A percentile compares a stretch with the other conserved stretches of the same genome.
phyloP scores from a whole-genome alignment of 306 rosid species.

The Cyamopsis tetragonoloba region DNA sequence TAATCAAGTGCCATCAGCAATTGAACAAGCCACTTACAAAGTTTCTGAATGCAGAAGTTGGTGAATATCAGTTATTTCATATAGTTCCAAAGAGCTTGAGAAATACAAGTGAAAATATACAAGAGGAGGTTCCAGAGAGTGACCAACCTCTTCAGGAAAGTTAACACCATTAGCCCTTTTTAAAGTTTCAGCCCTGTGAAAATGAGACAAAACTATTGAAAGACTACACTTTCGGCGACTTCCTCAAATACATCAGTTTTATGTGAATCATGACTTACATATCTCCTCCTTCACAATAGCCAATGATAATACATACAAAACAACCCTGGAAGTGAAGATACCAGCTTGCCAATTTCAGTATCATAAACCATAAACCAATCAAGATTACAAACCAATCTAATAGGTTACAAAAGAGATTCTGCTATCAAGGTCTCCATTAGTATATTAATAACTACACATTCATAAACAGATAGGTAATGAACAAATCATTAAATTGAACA shows the following conservation, averaged over 20 bases:
- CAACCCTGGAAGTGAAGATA: constrained; percentile 72
- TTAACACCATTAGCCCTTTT: constrained; percentile 66
- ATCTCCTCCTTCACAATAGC: constrained; percentile 97
- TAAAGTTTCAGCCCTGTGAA: constrained; percentile 74
- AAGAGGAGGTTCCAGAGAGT: constrained; percentile 3
- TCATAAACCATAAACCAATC: constrained; percentile 22
- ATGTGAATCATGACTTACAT: constrained; percentile 55
- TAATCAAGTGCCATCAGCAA: constrained; percentile 96
- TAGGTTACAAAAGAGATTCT: neutral
- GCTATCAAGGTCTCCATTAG: neutral
- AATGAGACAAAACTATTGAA: constrained; percentile 12
- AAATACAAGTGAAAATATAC: constrained; percentile 9
- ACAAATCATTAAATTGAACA: neutral
- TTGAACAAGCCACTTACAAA: constrained; percentile 97
- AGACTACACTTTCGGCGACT: constrained; percentile 2
- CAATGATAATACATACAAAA: constrained; percentile 88
- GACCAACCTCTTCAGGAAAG: constrained; percentile 84
- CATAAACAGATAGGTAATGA: neutral
- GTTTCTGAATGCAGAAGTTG: constrained; percentile 50
- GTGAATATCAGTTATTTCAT: neutral
- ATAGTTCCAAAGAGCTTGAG: neutral
- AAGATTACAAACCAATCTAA: constrained; percentile 4
- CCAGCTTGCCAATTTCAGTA: constrained; percentile 17
- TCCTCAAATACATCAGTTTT: constrained; percentile 20
- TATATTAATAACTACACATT: neutral